Evolutionary conservation across 2,329 filamentous ascomycete species (phyloP), one percentile per base, ranked within the genome.

Genomic region (Esteya vermicola): DNA sequence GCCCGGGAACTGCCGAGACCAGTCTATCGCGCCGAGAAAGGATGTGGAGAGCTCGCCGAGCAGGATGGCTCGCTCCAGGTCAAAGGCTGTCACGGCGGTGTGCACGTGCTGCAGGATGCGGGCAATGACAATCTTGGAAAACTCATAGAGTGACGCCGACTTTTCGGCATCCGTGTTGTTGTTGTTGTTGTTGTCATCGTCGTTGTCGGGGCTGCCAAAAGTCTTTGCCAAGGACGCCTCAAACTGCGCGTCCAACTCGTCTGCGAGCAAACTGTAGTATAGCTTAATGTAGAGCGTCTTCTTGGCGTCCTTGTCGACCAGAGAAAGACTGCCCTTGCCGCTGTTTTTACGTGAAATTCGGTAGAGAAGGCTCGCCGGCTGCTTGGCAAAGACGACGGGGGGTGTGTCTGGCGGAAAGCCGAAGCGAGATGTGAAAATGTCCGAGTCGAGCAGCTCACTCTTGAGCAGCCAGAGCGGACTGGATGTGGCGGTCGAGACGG

Each of bases 331-430:
- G n/a, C n/a, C n/a, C 20, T 48, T 51, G 0, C 55, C 49, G 1
- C 49, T 50, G 0, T 49, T 41, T 43, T 73, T 80, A 31, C 75
- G 71, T 0, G 58, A 74, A 40, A 95, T 81, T 52, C 79, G 85
- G 61, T 93, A 94, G 0, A 89, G 63, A 9, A 94, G 59, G 13
- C 80, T 83, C 2, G 84, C 80, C 0, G 89, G 84, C 50, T 94
- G 85, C 47, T 81, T 81, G 0, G 81, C 75, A 50, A 89, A 93
- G 4, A 94, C 70, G 34, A 79, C 63, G 14, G 84, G 61, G 16
- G 62, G 64, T 39, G 59, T 68, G 49, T 57, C 60, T 7, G 73
- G 63, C 3, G 68, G 55, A 6, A 69, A 59, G 0, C 75, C 72
- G 47, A 75, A 79, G 16, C 72, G 62, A 0, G 82, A 72, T 13